Evolutionary conservation across 2,329 filamentous ascomycete species (phyloP).

Genomic region (Nannizzia gypsea): DNA sequence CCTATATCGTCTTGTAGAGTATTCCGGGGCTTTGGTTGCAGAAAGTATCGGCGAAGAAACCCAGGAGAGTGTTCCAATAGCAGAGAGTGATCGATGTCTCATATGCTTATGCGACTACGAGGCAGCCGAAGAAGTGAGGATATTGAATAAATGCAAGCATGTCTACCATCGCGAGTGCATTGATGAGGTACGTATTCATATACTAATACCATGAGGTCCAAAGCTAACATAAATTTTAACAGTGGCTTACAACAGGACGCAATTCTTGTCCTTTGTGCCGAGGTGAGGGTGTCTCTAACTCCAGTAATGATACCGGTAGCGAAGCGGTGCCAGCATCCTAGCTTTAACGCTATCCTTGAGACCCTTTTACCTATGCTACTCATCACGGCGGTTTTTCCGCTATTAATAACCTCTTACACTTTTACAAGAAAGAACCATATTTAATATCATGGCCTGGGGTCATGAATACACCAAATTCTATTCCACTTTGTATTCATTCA

Average conservation of each 20-base stretch:
- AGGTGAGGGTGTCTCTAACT: constrained; percentile 46
- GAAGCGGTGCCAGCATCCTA: not conserved
- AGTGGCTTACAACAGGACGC: constrained; percentile 58
- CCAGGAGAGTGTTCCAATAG: constrained; percentile 24
- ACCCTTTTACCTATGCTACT: not conserved
- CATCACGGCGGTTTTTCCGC: not conserved
- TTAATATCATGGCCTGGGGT: not conserved
- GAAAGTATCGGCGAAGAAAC: constrained; percentile 33
- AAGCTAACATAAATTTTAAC: not conserved
- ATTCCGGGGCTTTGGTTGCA: constrained; percentile 35
- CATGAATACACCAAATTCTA: not conserved
- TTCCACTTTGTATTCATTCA: not conserved
- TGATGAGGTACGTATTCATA: constrained; percentile 47
- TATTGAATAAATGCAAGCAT: constrained; percentile 52
- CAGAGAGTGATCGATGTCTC: constrained; percentile 47
- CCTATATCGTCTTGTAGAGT: constrained; percentile 42
- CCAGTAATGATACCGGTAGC: constrained; percentile 3
- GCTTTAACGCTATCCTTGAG: not conserved
- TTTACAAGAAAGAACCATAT: not conserved
- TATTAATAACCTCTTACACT: not conserved
- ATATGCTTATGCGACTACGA: constrained; percentile 58
- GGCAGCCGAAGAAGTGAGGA: constrained; percentile 47
- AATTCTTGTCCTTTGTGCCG: constrained; percentile 53
- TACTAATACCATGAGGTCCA: not conserved
- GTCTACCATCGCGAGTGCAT: constrained; percentile 59